A percentile compares a stretch with the other conserved stretches of the same genome.
Evolutionary conservation across 1,284 basidiomycete species (phyloP).

Genomic region (Heterobasidion occidentale): DNA sequence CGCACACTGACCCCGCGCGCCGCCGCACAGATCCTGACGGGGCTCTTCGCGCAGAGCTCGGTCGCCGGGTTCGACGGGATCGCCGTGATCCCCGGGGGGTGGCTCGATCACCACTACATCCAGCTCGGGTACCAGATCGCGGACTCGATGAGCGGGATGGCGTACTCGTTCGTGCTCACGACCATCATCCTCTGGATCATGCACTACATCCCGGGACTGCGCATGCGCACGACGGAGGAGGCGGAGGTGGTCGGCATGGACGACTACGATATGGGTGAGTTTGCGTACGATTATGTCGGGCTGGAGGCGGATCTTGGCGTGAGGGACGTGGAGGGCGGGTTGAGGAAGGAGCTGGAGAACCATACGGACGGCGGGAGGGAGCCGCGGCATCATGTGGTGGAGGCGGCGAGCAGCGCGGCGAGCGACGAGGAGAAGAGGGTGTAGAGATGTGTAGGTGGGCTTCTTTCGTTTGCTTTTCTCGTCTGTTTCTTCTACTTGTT

Average conservation of each 20-base stretch:
- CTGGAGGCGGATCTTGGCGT: constrained; percentile 35
- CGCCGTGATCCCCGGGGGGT: constrained; percentile 73
- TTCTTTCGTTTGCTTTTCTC: too few relatives aligned
- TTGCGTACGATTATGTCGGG: constrained; percentile 85
- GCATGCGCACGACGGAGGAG: constrained; percentile 75
- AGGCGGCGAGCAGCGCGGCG: background rate
- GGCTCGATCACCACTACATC: constrained; percentile 81
- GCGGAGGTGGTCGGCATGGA: constrained; percentile 91
- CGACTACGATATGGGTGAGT: constrained; percentile 91
- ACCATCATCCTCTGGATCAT: constrained; percentile 88
- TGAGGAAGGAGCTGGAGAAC: constrained; percentile 10
- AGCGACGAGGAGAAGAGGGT: background rate
- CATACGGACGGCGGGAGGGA: constrained; percentile 13
- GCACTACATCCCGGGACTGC: constrained; percentile 86
- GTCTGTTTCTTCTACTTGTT: too few relatives aligned
- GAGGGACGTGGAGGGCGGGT: constrained; percentile 9
- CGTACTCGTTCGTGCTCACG: constrained; percentile 79
- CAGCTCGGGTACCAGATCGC: constrained; percentile 89
- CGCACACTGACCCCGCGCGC: constrained; percentile 18
- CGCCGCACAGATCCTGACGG: constrained; percentile 61
- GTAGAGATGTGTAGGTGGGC: too few relatives aligned
- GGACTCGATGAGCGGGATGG: constrained; percentile 66
- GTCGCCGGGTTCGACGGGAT: constrained; percentile 82
- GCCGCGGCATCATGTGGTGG: constrained; percentile 7
- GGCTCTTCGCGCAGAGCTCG: constrained; percentile 81